Base-by-base conservation (phyloP, 129 eudicot genomes). In the Daucus carota region DNA sequence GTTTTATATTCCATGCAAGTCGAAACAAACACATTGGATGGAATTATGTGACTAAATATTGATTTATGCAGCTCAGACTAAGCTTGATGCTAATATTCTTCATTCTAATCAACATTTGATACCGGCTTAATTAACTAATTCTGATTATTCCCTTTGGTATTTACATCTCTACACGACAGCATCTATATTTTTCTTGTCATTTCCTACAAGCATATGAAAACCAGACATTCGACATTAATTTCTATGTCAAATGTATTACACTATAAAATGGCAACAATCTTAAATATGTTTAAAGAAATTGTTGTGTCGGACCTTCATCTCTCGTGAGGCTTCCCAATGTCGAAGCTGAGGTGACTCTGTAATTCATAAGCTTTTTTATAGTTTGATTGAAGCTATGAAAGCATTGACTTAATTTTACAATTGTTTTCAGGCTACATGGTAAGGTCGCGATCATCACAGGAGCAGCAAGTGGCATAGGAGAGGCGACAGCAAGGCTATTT, bases 401-500 rank as follows among this genome's bases (percentile, higher is more conserved):
- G 6, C 3, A 65, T 34, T 67, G 42, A 67, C 13, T 17, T 67
- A 8, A 67, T 34, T 67, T 67, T 67, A 67, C 40, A 7, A 34
- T 47, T 59, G 47, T 57, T 28, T 75, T 1, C 43, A 88, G 94
- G 83, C 85, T 91, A 85, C 86, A 84, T 12, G 90, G 94, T 32
- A 91, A 91, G 79, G 94, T 91, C 41, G 97, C 97, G 28, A 78
- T 91, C 1, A 82, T 91, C 81, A 91, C 97, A 7, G 97, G 97
- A 14, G 95, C 86, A 6, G 97, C 97, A 8, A 89, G 97, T 78
- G 97, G 97, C 76, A 87, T 91, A 38, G 97, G 97, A 29, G 97
- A 83, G 80, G 90, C 81, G 5, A 46, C 95, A 0, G 95, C 83
- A 0, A 86, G 88, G 66, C 26, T 88, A 62, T 92, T 92, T 63